Evolutionary conservation across 805 yeast species (phyloP).

Genomic region (Priceomyces melissophilus): DNA sequence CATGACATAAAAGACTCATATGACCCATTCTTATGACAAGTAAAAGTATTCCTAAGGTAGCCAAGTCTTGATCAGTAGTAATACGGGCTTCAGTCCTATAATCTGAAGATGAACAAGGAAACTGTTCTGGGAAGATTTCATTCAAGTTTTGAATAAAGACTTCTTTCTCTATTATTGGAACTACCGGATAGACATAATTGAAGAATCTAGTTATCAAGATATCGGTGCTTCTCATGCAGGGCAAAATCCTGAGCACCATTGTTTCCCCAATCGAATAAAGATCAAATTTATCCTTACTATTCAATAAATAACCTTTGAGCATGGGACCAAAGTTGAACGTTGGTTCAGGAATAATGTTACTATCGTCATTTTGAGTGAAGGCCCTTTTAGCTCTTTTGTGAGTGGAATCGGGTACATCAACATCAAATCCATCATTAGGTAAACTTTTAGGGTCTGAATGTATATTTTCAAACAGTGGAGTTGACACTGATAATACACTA

Average conservation of each 20-base stretch:
- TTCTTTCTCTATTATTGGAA: conserved; percentile 33
- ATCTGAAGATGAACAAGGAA: conserved; percentile 16
- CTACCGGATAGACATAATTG: conserved; percentile 38
- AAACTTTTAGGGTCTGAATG: too few relatives aligned
- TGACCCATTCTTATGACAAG: conserved; percentile 34
- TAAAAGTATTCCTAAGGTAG: conserved; percentile 26
- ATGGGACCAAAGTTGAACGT: conserved; percentile 16
- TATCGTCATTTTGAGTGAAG: too few relatives aligned
- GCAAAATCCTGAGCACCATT: conserved; percentile 28
- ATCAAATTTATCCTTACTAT: conserved; percentile 17
- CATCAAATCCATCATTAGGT: too few relatives aligned
- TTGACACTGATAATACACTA: neutral
- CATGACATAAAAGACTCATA: conserved; percentile 36
- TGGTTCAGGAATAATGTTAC: too few relatives aligned
- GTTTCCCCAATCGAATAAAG: conserved; percentile 26
- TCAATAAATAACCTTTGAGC: conserved; percentile 16
- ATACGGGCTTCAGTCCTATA: conserved; percentile 20
- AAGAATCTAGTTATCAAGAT: conserved; percentile 31
- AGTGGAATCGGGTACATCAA: too few relatives aligned
- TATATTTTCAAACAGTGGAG: too few relatives aligned
- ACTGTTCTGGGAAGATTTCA: conserved; percentile 18
- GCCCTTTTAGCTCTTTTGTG: too few relatives aligned
- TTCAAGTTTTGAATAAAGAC: conserved; percentile 23
- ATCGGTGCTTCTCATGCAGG: conserved; percentile 21
- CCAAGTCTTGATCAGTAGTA: conserved; percentile 29